These are phyloP conservation scores for Kodamaea suecica DNA, from an alignment of 1,139 yeast genomes.

Conservation along the genomic window DNA sequence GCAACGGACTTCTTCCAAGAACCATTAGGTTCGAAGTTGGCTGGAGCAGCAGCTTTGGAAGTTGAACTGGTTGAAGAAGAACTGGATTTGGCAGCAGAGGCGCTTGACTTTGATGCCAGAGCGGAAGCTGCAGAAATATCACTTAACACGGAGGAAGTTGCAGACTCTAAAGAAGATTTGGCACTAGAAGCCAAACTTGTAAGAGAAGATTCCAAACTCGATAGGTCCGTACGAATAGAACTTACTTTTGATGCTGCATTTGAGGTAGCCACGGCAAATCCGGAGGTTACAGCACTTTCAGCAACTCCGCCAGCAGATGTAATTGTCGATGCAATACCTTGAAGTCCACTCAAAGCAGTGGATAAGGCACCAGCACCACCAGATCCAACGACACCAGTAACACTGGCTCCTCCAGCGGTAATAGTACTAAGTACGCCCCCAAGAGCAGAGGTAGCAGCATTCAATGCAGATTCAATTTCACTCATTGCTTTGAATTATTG, in stretches of 20 bases:
- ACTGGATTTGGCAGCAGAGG: conserved; percentile 7
- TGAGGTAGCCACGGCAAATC: conserved; percentile 1
- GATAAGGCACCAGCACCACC: conserved; percentile 7
- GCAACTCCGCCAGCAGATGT: conserved; percentile 3
- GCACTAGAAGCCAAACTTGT: conserved; percentile 3
- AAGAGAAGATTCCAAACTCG: not conserved
- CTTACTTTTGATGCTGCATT: not conserved
- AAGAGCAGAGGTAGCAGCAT: conserved; percentile 7
- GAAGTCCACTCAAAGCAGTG: conserved; percentile 7
- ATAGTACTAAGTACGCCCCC: conserved; percentile 10
- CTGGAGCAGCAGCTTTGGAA: conserved; percentile 10
- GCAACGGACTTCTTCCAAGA: conserved; percentile 42
- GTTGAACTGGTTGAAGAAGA: conserved; percentile 10
- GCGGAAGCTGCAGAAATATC: conserved; percentile 3
- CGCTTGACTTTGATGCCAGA: conserved; percentile 3
- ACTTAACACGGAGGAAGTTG: conserved; percentile 9
- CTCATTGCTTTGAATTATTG: not conserved
- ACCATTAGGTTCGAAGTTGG: conserved; percentile 17
- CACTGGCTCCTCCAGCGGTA: conserved; percentile 16
- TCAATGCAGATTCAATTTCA: conserved; percentile 2
- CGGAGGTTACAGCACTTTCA: conserved; percentile 1
- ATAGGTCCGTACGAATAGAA: not conserved
- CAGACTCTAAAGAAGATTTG: conserved; percentile 12
- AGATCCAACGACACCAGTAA: conserved; percentile 9
- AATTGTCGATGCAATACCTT: conserved; percentile 4